phyloP scores from a whole-genome alignment of 2,329 filamentous ascomycete genomes.

The Nemania bipapillata region DNA sequence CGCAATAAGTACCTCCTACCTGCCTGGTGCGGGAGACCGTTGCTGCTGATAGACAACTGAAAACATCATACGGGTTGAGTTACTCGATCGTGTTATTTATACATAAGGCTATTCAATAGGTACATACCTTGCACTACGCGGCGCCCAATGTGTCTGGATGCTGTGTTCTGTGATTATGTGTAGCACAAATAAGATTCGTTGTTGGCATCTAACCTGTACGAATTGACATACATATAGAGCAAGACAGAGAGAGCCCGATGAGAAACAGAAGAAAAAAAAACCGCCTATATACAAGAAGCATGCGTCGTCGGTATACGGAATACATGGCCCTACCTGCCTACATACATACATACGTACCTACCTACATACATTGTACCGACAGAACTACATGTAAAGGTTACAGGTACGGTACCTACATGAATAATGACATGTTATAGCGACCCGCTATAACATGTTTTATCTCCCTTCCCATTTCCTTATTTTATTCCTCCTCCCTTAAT shows the following conservation, averaged over 20 bases:
- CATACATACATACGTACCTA: too few species aligned
- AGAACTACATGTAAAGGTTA: neutral
- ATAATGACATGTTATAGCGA: slow-evolving; percentile 17
- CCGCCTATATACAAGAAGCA: neutral
- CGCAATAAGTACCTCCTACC: neutral
- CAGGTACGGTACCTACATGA: neutral
- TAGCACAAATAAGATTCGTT: slow-evolving; percentile 19
- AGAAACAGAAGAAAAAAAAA: neutral
- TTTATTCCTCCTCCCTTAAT: slow-evolving; percentile 18
- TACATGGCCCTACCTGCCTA: too few species aligned
- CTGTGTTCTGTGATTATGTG: slow-evolving; percentile 10
- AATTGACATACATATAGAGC: neutral
- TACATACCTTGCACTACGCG: slow-evolving; percentile 11
- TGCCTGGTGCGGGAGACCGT: slow-evolving; percentile 5
- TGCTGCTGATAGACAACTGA: neutral
- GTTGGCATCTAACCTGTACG: slow-evolving; percentile 14
- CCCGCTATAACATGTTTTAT: slow-evolving; percentile 20
- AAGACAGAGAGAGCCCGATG: neutral
- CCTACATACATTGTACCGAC: too few species aligned
- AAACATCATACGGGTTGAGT: neutral
- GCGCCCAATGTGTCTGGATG: neutral
- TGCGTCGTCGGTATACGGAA: neutral
- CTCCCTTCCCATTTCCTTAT: neutral
- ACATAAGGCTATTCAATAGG: neutral
- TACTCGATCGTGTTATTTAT: slow-evolving; percentile 25